These are phyloP conservation scores for Pisolithus orientalis DNA, from an alignment of 768 basidiomycete genomes.

Conservation along the genomic window DNA sequence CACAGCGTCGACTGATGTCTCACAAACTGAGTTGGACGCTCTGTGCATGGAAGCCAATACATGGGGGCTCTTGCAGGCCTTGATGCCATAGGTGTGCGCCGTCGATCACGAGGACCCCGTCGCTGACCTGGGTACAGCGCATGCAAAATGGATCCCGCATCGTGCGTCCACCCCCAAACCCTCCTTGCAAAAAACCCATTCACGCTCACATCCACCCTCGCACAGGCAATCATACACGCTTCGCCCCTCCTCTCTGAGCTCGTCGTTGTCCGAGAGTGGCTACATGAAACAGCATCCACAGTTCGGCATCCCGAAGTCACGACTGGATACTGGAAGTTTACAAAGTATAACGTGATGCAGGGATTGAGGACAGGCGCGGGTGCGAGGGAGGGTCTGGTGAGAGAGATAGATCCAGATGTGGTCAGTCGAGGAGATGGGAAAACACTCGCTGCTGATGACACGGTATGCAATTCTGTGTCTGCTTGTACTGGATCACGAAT, in stretches of 20 bases:
- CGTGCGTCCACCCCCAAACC: slow-evolving; percentile 42
- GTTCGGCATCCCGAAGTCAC: slow-evolving; percentile 62
- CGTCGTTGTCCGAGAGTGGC: slow-evolving; percentile 81
- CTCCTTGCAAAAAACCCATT: slow-evolving; percentile 73
- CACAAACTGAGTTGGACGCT: slow-evolving; percentile 51
- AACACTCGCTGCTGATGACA: slow-evolving; percentile 68
- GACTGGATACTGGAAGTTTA: slow-evolving; percentile 81
- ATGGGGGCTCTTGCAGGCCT: slow-evolving; percentile 73
- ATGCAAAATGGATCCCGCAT: slow-evolving; percentile 54
- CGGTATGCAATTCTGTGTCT: slow-evolving; percentile 46
- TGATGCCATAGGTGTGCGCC: slow-evolving; percentile 57
- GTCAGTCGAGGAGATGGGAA: slow-evolving; percentile 52
- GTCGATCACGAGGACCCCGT: neutral
- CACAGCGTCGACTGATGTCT: slow-evolving; percentile 27
- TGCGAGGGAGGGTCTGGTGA: slow-evolving; percentile 46
- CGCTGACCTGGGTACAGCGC: slow-evolving; percentile 37
- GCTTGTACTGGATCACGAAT: neutral
- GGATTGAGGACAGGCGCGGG: slow-evolving; percentile 43
- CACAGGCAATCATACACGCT: slow-evolving; percentile 62
- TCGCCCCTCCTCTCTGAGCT: slow-evolving; percentile 70
- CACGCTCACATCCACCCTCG: slow-evolving; percentile 70
- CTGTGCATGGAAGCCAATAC: slow-evolving; percentile 73
- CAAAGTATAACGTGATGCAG: slow-evolving; percentile 69
- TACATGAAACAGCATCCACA: slow-evolving; percentile 68
- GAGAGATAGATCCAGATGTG: slow-evolving; percentile 79